These are phyloP conservation scores for Boechera divaricarpa DNA, from an alignment of 345 rosid genomes.

Conservation along the genomic window DNA sequence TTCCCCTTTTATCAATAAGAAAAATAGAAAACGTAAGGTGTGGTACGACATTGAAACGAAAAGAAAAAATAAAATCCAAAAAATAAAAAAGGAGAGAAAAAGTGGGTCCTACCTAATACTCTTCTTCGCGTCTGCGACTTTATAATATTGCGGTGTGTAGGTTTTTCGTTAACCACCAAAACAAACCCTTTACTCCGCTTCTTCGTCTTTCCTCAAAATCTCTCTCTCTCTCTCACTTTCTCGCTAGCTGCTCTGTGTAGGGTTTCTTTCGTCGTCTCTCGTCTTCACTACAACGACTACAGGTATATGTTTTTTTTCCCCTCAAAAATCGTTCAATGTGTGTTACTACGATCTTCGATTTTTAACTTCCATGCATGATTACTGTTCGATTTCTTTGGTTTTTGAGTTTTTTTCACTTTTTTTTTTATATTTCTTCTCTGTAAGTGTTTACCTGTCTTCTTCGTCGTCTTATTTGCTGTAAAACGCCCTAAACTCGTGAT, in stretches of 20 bases:
- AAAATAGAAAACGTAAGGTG: neutral
- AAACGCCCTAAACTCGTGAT: neutral
- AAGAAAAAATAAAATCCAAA: neutral
- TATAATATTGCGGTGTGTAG: too few species aligned
- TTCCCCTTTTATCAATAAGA: neutral
- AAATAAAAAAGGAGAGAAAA: neutral
- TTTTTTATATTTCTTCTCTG: neutral
- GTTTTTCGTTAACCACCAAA: constrained; percentile 6
- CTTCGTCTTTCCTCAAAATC: neutral
- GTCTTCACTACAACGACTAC: neutral
- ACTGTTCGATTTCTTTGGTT: neutral
- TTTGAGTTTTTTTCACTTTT: neutral
- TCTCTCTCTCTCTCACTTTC: neutral
- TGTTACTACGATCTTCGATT: neutral
- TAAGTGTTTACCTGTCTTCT: neutral
- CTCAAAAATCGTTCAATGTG: neutral
- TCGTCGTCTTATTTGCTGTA: neutral
- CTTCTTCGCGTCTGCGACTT: too few species aligned
- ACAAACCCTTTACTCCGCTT: neutral
- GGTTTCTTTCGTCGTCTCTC: neutral
- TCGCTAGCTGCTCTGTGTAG: neutral
- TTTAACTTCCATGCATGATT: neutral
- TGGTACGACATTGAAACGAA: neutral
- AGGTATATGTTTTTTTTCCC: neutral
- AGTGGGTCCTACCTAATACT: neutral